A percentile compares a stretch with the other conserved stretches of the same genome.
phyloP scores from a whole-genome alignment of 2,329 filamentous ascomycete species.

The Xylariaceae sp. region DNA sequence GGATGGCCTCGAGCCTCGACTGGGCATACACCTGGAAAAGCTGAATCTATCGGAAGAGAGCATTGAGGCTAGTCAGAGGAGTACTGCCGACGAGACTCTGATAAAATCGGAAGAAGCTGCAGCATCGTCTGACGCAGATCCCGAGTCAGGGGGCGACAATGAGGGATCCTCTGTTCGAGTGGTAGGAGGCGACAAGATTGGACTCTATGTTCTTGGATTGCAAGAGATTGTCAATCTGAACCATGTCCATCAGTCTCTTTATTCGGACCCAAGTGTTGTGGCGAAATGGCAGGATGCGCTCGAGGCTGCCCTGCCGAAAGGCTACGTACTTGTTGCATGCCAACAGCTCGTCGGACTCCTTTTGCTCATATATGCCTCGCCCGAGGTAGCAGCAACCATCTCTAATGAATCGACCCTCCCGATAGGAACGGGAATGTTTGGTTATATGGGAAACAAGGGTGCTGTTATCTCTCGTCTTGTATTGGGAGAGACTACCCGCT shows the following conservation, averaged over 20 bases:
- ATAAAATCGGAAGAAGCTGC: background rate
- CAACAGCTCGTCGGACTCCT: constrained; percentile 85
- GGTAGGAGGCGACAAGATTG: constrained; percentile 63
- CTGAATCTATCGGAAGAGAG: constrained; percentile 42
- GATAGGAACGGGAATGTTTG: constrained; percentile 84
- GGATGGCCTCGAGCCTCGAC: constrained; percentile 60
- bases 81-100: background rate
- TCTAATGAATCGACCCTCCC: constrained; percentile 75
- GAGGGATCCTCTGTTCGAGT: constrained; percentile 42
- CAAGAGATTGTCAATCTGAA: constrained; percentile 90
- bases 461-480: constrained; percentile 77
- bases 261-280: constrained; percentile 64
- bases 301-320: constrained; percentile 65
- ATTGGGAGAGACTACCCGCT: constrained; percentile 79
- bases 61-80: constrained; percentile 28
- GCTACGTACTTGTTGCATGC: constrained; percentile 70
- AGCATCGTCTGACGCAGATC: background rate
- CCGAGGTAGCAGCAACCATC: constrained; percentile 66
- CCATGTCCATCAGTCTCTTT: constrained; percentile 71
- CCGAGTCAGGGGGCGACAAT: constrained; percentile 35
- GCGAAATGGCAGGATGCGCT: constrained; percentile 78
- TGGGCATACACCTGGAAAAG: constrained; percentile 58
- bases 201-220: constrained; percentile 81
- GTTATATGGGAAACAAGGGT: constrained; percentile 95
- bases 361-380: constrained; percentile 78